Evolutionary conservation across 1,284 basidiomycete species (phyloP).

Genomic region (Mycena sp.): DNA sequence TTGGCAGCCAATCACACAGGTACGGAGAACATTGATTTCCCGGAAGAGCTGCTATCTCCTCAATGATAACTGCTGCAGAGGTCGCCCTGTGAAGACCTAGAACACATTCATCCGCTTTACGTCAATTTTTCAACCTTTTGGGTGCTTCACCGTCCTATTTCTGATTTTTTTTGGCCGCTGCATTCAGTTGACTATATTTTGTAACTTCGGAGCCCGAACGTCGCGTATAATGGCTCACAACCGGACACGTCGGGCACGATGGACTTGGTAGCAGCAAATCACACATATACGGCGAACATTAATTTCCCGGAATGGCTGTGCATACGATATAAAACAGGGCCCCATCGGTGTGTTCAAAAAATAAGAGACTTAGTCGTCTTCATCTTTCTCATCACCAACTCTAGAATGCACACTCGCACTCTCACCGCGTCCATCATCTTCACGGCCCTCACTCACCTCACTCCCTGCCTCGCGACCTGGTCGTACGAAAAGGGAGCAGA

Average conservation of each 20-base stretch:
- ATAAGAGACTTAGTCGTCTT: neutral
- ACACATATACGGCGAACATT: neutral
- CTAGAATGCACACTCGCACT: neutral
- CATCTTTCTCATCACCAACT: neutral
- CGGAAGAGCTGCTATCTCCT: too few species aligned
- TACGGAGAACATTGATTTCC: too few species aligned
- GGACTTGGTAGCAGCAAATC: conserved; percentile 7
- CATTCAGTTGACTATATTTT: conserved; percentile 5
- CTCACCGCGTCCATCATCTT: neutral
- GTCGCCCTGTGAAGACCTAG: neutral
- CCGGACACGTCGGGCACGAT: neutral
- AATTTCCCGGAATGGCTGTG: conserved; percentile 6
- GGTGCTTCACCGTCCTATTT: neutral
- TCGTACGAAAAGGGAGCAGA: neutral
- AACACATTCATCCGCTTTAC: neutral
- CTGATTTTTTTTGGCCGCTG: neutral
- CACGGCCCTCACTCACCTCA: neutral
- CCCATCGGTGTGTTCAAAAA: neutral
- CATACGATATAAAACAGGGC: neutral
- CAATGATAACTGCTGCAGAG: too few species aligned
- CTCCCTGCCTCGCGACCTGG: neutral
- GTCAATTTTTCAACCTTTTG: neutral
- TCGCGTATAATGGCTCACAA: neutral
- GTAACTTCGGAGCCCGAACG: neutral
- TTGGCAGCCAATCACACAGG: too few species aligned